Conservation (phyloP, 345 rosid species). For the Erodium maritimum region DNA sequence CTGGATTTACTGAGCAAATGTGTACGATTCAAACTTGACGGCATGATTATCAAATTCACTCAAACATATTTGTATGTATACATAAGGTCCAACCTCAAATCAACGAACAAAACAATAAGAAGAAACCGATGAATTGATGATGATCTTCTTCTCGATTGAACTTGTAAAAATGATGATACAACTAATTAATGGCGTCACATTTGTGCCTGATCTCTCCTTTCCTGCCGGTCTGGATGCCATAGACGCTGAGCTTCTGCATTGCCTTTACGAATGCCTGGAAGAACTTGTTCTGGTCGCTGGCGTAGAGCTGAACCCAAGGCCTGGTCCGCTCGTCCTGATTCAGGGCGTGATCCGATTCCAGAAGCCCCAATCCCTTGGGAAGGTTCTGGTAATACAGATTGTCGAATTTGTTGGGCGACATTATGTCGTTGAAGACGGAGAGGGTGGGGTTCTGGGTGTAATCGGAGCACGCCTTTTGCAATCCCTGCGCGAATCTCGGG, state of each 20-base stretch:
- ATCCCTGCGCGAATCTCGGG: slow-evolving; percentile 52
- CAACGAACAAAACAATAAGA: no score
- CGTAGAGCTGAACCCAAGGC: slow-evolving; percentile 61
- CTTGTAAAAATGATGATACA: no score
- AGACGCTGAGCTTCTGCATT: slow-evolving; percentile 71
- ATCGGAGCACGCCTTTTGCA: slow-evolving; percentile 52
- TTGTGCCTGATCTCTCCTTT: slow-evolving; percentile 84
- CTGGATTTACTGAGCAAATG: no score
- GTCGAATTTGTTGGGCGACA: slow-evolving; percentile 83
- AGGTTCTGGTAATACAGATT: slow-evolving; percentile 71
- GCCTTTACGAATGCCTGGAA: slow-evolving; percentile 61
- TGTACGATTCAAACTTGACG: no score
- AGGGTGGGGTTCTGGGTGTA: slow-evolving; percentile 53
- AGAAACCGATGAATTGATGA: no score
- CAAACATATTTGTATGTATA: no score
- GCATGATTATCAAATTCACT: no score
- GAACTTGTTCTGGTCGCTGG: slow-evolving; percentile 45
- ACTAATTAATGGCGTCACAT: slow-evolving; percentile 68
- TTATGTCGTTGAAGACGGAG: slow-evolving; percentile 81
- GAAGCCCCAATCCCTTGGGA: slow-evolving; percentile 64
- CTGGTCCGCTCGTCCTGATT: slow-evolving; percentile 40
- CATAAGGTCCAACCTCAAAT: no score
- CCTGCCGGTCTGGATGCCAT: slow-evolving; percentile 66
- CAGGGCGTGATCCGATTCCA: slow-evolving; percentile 71
- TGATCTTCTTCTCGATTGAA: not conserved